A percentile compares a stretch with the other conserved stretches of the same genome.
Conservation (phyloP, 192 early-diverging fungal species). For the Coemansia sp. region DNA sequence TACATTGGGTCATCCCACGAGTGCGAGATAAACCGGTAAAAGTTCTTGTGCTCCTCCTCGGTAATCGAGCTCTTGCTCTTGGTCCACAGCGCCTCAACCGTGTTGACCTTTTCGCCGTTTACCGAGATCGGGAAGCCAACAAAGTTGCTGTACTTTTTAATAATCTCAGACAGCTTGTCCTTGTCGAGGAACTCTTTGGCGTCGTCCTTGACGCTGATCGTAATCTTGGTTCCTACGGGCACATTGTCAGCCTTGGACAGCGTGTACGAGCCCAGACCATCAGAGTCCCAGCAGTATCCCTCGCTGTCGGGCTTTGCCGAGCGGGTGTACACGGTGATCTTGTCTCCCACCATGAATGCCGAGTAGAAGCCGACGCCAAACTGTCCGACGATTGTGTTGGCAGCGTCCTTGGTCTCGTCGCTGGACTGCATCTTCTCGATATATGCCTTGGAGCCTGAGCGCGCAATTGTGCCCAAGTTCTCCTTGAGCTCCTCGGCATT, state of each 20-base stretch:
- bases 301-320: slow-evolving; percentile 74
- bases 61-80: slow-evolving; percentile 75
- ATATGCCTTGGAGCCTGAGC: slow-evolving; percentile 88
- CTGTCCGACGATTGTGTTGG: slow-evolving; percentile 87
- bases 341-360: slow-evolving; percentile 93
- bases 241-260: slow-evolving; percentile 90
- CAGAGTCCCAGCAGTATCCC: slow-evolving; percentile 94
- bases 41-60: slow-evolving; percentile 83
- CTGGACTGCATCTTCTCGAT: slow-evolving; percentile 67
- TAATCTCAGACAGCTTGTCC: slow-evolving; percentile 62
- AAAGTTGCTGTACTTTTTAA: slow-evolving; percentile 92
- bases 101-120: slow-evolving; percentile 84
- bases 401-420: slow-evolving; percentile 55
- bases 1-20: slow-evolving; percentile 73
- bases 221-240: slow-evolving; percentile 93
- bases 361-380: slow-evolving; percentile 99
- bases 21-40: slow-evolving; percentile 81
- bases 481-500: slow-evolving; percentile 81
- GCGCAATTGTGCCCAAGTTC: slow-evolving; percentile 97
- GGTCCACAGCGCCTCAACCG: slow-evolving; percentile 93
- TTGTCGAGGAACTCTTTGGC: slow-evolving; percentile 80
- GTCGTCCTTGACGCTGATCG: slow-evolving; percentile 86
- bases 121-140: slow-evolving; percentile 96
- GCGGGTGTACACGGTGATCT: slow-evolving; percentile 88
- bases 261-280: slow-evolving; percentile 86